Evolutionary conservation across 2,329 filamentous ascomycete genomes (phyloP).

Genomic region (Apiospora phragmitis): DNA sequence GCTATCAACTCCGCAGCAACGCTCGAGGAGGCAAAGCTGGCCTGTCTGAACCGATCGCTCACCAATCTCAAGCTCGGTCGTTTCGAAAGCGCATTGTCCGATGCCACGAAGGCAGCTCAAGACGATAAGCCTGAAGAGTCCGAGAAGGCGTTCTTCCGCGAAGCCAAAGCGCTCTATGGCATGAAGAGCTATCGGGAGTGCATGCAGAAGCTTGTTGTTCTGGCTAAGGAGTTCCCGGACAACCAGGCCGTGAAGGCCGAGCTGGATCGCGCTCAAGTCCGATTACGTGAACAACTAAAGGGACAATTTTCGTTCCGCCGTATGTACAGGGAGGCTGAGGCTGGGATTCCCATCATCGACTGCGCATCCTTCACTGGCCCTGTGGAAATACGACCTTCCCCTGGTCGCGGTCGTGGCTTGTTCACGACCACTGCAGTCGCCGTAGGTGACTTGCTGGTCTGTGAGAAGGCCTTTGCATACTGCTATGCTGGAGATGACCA

Average conservation of each 20-base stretch:
- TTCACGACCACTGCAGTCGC: slow-evolving; percentile 49
- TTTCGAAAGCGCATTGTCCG: slow-evolving; percentile 30
- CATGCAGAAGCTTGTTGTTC: slow-evolving; percentile 32
- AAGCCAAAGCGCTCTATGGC: slow-evolving; percentile 45
- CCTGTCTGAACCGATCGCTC: slow-evolving; percentile 38
- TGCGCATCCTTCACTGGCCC: slow-evolving; percentile 45
- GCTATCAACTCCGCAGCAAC: slow-evolving; percentile 36
- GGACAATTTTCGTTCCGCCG: slow-evolving; percentile 40
- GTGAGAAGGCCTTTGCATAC: slow-evolving; percentile 56
- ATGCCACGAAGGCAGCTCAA: slow-evolving; percentile 24
- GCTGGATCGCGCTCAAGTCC: slow-evolving; percentile 28
- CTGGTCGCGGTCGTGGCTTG: slow-evolving; percentile 46
- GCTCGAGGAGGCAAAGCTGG: slow-evolving; percentile 34
- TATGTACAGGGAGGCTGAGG: slow-evolving; percentile 38
- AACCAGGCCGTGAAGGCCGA: slow-evolving; percentile 33
- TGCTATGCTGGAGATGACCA: slow-evolving; percentile 29
- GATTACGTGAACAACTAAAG: slow-evolving; percentile 39
- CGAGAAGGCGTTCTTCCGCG: slow-evolving; percentile 46
- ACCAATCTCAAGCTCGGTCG: slow-evolving; percentile 31
- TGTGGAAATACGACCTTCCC: slow-evolving; percentile 41
- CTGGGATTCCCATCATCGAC: slow-evolving; percentile 44
- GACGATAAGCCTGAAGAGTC: slow-evolving; percentile 17
- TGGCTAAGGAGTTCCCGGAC: slow-evolving; percentile 34
- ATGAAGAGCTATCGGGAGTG: slow-evolving; percentile 40
- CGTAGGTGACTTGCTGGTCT: slow-evolving; percentile 53